These are phyloP conservation scores for Rubroshorea leprosula DNA, from an alignment of 345 rosid species.

Conservation along the genomic window DNA sequence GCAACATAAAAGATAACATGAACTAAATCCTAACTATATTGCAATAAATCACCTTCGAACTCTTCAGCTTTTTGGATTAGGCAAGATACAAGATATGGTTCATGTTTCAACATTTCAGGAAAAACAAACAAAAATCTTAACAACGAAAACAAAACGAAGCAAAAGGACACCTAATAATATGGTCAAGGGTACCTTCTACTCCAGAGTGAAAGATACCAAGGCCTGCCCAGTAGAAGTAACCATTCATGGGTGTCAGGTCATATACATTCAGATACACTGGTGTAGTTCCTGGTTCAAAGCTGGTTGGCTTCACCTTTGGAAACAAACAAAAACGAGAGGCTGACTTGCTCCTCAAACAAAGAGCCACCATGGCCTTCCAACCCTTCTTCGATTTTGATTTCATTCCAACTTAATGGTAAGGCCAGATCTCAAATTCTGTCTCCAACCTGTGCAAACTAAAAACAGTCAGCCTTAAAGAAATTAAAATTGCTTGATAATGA, in stretches of 20 bases:
- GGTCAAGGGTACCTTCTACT: constrained; percentile 68
- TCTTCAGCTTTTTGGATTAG: not conserved
- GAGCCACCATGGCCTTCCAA: constrained; percentile 55
- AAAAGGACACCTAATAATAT: constrained; percentile 13
- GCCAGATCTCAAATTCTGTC: constrained; percentile 22
- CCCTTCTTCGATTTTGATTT: constrained; percentile 49
- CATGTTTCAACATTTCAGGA: too few species aligned
- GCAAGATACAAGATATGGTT: too few species aligned
- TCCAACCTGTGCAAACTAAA: constrained; percentile 33
- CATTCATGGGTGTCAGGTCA: constrained; percentile 82
- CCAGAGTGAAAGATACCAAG: constrained; percentile 96
- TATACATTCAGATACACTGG: constrained; percentile 93
- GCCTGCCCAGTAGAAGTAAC: constrained; percentile 96
- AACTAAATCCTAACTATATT: too few species aligned
- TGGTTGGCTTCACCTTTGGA: constrained; percentile 53
- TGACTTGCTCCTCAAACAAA: constrained; percentile 51
- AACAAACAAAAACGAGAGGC: constrained; percentile 67
- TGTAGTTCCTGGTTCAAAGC: constrained; percentile 50
- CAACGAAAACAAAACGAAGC: constrained; percentile 3
- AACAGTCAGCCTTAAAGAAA: too few species aligned
- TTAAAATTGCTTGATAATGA: not conserved
- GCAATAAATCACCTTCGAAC: not conserved
- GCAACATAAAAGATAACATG: not conserved
- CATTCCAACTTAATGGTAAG: constrained; percentile 43
- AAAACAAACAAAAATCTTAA: not conserved